Evolutionary conservation across 331 rosid species (phyloP).

Genomic region (Arachis monticola): DNA sequence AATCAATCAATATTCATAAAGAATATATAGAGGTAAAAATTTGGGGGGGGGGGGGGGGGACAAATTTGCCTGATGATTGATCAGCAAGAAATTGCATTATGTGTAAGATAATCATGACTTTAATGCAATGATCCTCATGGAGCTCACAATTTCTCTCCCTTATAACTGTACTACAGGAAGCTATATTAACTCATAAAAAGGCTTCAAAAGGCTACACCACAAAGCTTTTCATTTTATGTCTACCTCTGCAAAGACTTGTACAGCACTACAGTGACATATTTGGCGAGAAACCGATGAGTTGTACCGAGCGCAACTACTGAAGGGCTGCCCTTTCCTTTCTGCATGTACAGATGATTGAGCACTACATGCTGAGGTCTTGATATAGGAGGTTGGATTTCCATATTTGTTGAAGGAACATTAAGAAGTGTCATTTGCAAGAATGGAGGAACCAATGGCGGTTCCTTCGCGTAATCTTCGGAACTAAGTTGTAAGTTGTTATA

Average conservation of each 20-base stretch:
- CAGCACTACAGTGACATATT: constrained; percentile 92
- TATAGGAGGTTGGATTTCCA: constrained; percentile 68
- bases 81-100: constrained; percentile 57
- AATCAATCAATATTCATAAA: constrained; percentile 37
- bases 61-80: constrained; percentile 50
- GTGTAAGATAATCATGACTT: constrained; percentile 53
- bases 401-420: constrained; percentile 70
- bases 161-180: constrained; percentile 34
- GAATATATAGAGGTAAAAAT: constrained; percentile 21
- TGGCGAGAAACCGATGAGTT: constrained; percentile 79
- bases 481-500: constrained; percentile 71
- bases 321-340: constrained; percentile 77
- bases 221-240: constrained; percentile 40
- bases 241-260: constrained; percentile 93
- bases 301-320: constrained; percentile 90
- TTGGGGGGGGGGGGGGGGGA: background rate
- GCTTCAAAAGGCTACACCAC: constrained; percentile 44
- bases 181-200: constrained; percentile 47
- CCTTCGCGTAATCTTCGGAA: constrained; percentile 88
- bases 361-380: constrained; percentile 94
- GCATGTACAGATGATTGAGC: constrained; percentile 96
- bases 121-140: constrained; percentile 50
- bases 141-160: constrained; percentile 51
- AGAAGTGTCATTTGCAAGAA: constrained; percentile 86
- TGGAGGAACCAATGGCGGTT: constrained; percentile 89